Conservation (phyloP, 2,329 filamentous ascomycete species). For the Pyrenophora seminiperda region DNA sequence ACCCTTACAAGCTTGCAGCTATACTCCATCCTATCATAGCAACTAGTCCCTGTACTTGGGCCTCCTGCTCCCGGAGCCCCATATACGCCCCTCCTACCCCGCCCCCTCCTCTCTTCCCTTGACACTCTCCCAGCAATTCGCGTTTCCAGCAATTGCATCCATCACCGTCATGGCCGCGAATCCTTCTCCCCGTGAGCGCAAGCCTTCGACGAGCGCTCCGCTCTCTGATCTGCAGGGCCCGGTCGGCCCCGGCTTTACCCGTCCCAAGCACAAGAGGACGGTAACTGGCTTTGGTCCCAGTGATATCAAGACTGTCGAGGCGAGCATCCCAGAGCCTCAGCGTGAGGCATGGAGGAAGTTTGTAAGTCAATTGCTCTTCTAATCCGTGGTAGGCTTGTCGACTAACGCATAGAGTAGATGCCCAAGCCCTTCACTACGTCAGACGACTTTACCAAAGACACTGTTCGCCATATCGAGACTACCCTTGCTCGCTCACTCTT, state of each 20-base stretch:
- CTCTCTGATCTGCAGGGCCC: slow-evolving; percentile 85
- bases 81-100: slow-evolving; percentile 31
- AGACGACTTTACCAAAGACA: slow-evolving; percentile 82
- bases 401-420: slow-evolving; percentile 51
- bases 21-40: not conserved
- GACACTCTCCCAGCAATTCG: slow-evolving; percentile 31
- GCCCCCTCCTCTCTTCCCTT: slow-evolving; percentile 32
- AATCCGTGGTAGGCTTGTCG: slow-evolving; percentile 5
- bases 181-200: slow-evolving; percentile 69
- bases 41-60: slow-evolving; percentile 2
- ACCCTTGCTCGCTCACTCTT: slow-evolving; percentile 94
- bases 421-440: slow-evolving; percentile 73
- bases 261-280: slow-evolving; percentile 97
- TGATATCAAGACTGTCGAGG: slow-evolving; percentile 94
- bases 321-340: slow-evolving; percentile 85
- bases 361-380: slow-evolving; percentile 50
- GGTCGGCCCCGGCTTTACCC: slow-evolving; percentile 82
- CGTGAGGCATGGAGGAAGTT: slow-evolving; percentile 74
- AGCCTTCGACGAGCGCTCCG: slow-evolving; percentile 79
- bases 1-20: slow-evolving; percentile 9
- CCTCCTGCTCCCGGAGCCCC: slow-evolving; percentile 9
- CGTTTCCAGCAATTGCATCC: slow-evolving; percentile 36
- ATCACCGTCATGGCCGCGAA: slow-evolving; percentile 39
- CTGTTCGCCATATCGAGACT: slow-evolving; percentile 94
- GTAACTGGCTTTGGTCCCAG: slow-evolving; percentile 87